phyloP scores from a whole-genome alignment of 2,329 filamentous ascomycete genomes.

The Paraphoma sp. region DNA sequence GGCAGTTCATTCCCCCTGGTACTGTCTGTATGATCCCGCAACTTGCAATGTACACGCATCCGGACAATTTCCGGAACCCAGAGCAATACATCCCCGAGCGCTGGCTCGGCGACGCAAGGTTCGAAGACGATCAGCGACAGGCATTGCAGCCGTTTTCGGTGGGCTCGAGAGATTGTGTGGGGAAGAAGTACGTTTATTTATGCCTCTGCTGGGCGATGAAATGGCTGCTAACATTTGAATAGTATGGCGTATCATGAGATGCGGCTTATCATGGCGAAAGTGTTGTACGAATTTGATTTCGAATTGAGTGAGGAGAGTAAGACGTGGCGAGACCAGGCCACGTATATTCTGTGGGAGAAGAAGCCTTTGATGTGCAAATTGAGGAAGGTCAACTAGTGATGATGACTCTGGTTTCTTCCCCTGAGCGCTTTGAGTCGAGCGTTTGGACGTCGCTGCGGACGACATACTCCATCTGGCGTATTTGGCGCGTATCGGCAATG shows the following conservation, averaged over 20 bases:
- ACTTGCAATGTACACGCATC: slow-evolving; percentile 21
- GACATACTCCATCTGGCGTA: no score
- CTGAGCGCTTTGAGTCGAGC: no score
- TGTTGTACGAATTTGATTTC: slow-evolving; percentile 49
- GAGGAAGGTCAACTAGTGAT: slow-evolving; percentile 12
- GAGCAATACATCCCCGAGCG: slow-evolving; percentile 50
- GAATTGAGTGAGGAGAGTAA: slow-evolving; percentile 42
- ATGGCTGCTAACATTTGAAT: slow-evolving; percentile 6
- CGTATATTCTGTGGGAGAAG: slow-evolving; percentile 49
- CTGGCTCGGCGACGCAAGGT: slow-evolving; percentile 44
- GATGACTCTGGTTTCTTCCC: no score
- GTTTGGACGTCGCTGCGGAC: no score
- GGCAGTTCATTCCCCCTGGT: slow-evolving; percentile 41
- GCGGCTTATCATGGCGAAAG: slow-evolving; percentile 49
- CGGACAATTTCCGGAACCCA: slow-evolving; percentile 44
- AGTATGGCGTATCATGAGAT: slow-evolving; percentile 51
- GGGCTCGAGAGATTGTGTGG: slow-evolving; percentile 50
- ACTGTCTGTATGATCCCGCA: slow-evolving; percentile 25
- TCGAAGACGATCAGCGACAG: slow-evolving; percentile 34
- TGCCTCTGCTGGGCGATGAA: neutral
- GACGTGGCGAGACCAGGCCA: slow-evolving; percentile 40
- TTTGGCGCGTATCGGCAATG: no score
- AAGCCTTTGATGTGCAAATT: slow-evolving; percentile 41
- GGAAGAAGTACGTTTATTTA: slow-evolving; percentile 41
- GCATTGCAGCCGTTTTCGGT: slow-evolving; percentile 54